These are phyloP conservation scores for Podospora conica DNA, from an alignment of 495 filamentous ascomycete species.

Conservation along the genomic window DNA sequence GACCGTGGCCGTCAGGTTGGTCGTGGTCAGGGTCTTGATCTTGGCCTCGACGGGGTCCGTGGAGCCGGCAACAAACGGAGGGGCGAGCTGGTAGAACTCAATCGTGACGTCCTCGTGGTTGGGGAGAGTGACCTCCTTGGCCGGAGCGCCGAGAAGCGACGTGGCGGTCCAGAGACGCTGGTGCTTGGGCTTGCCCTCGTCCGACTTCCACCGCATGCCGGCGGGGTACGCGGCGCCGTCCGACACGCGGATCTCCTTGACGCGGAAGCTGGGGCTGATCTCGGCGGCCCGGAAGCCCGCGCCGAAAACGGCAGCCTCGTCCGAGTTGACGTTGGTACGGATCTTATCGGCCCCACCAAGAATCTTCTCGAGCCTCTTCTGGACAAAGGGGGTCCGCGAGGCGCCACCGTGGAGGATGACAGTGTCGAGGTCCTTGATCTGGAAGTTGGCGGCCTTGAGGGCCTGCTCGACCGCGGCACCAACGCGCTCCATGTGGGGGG, in stretches of 20 bases:
- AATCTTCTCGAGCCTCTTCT: constrained; percentile 75
- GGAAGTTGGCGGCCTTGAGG: constrained; percentile 63
- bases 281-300: constrained; percentile 91
- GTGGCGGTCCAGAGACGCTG: constrained; percentile 70
- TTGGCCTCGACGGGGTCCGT: constrained; percentile 43
- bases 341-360: constrained; percentile 70
- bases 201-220: constrained; percentile 65
- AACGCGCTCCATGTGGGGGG: constrained; percentile 61
- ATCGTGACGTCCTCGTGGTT: constrained; percentile 81
- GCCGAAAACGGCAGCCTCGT: constrained; percentile 95
- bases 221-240: constrained; percentile 70
- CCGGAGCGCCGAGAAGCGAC: constrained; percentile 65
- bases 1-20: constrained; percentile 79
- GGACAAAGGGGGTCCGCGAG: constrained; percentile 88
- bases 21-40: constrained; percentile 52
- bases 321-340: constrained; percentile 89
- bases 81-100: constrained; percentile 61
- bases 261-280: constrained; percentile 86
- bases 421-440: constrained; percentile 73
- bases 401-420: constrained; percentile 91
- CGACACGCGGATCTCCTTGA: constrained; percentile 84
- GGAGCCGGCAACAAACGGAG: constrained; percentile 29
- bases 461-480: constrained; percentile 65
- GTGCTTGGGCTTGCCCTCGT: constrained; percentile 53
- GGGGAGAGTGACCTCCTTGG: constrained; percentile 82